Conservation (phyloP, 495 filamentous ascomycete genomes). For the Penicillium egyptiacum region DNA sequence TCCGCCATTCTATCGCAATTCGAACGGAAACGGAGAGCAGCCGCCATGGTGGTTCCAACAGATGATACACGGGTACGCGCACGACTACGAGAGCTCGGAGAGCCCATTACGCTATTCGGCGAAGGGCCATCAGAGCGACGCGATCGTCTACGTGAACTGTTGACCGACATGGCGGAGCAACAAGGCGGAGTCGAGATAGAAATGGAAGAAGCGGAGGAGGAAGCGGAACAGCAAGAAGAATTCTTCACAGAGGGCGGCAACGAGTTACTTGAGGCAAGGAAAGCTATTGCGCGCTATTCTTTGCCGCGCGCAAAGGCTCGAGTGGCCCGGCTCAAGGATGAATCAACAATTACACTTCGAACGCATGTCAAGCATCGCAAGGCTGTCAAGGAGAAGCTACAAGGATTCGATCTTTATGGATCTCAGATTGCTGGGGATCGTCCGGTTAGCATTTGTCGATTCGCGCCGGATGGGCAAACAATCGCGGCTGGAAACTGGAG, state of each 20-base stretch:
- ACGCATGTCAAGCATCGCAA: slow-evolving; percentile 91
- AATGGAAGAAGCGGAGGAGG: slow-evolving; percentile 54
- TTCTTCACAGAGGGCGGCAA: slow-evolving; percentile 85
- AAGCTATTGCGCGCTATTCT: slow-evolving; percentile 80
- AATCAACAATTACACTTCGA: slow-evolving; percentile 77
- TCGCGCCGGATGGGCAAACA: slow-evolving; percentile 80
- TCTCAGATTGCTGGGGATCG: slow-evolving; percentile 90
- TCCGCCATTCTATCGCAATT: slow-evolving; percentile 89
- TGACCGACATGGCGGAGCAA: slow-evolving; percentile 68
- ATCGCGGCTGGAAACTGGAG: slow-evolving; percentile 91
- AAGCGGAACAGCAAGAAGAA: slow-evolving; percentile 84
- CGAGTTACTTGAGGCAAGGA: slow-evolving; percentile 73
- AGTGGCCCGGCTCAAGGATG: slow-evolving; percentile 71
- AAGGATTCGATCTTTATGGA: slow-evolving; percentile 83
- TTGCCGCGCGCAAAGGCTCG: slow-evolving; percentile 77
- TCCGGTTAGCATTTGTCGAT: slow-evolving; percentile 84
- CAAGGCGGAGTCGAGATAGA: slow-evolving; percentile 63
- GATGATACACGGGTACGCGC: slow-evolving; percentile 85
- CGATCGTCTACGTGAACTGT: slow-evolving; percentile 80
- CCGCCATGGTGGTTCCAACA: slow-evolving; percentile 91
- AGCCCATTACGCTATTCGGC: slow-evolving; percentile 94
- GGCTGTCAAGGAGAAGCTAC: slow-evolving; percentile 78
- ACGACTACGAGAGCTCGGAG: slow-evolving; percentile 76
- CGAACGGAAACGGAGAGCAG: slow-evolving; percentile 81
- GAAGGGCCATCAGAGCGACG: slow-evolving; percentile 85